phyloP scores from a whole-genome alignment of 2,329 filamentous ascomycete species.

The Epichloe brachyelytri region DNA sequence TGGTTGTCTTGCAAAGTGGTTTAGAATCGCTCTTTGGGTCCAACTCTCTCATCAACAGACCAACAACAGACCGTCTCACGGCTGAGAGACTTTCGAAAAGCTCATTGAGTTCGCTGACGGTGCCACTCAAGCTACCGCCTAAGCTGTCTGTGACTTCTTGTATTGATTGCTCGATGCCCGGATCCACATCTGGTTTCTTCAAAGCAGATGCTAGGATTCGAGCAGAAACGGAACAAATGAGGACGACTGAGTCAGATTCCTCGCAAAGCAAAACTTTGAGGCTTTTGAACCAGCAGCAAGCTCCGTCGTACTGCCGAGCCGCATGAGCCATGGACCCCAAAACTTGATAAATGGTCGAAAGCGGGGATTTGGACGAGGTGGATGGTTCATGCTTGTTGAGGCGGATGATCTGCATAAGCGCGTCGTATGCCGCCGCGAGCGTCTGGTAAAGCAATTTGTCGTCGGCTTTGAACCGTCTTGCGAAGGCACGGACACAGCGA shows the following conservation, averaged over 20 bases:
- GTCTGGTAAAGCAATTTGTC: slow-evolving; percentile 25
- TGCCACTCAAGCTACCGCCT: slow-evolving; percentile 47
- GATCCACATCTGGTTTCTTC: slow-evolving; percentile 26
- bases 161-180: slow-evolving; percentile 29
- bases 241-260: slow-evolving; percentile 32
- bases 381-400: slow-evolving; percentile 20
- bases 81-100: slow-evolving; percentile 43
- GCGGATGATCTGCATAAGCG: slow-evolving; percentile 20
- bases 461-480: slow-evolving; percentile 34
- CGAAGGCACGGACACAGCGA: slow-evolving; percentile 48
- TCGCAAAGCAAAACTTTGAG: slow-evolving; percentile 26
- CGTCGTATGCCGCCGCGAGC: slow-evolving; percentile 18
- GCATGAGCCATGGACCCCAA: slow-evolving; percentile 37
- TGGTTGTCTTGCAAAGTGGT: slow-evolving; percentile 12
- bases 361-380: slow-evolving; percentile 27
- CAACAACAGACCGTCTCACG: slow-evolving; percentile 41
- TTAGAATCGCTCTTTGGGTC: slow-evolving; percentile 9
- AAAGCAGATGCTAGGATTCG: slow-evolving; percentile 42
- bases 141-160: slow-evolving; percentile 38
- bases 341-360: slow-evolving; percentile 37
- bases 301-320: slow-evolving; percentile 33
- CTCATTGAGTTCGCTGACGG: slow-evolving; percentile 46
- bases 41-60: slow-evolving; percentile 26
- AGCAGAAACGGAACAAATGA: slow-evolving; percentile 38
- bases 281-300: slow-evolving; percentile 40